These are phyloP conservation scores for Colletotrichum sp. DNA, from an alignment of 2,329 filamentous ascomycete species.

Conservation along the genomic window DNA sequence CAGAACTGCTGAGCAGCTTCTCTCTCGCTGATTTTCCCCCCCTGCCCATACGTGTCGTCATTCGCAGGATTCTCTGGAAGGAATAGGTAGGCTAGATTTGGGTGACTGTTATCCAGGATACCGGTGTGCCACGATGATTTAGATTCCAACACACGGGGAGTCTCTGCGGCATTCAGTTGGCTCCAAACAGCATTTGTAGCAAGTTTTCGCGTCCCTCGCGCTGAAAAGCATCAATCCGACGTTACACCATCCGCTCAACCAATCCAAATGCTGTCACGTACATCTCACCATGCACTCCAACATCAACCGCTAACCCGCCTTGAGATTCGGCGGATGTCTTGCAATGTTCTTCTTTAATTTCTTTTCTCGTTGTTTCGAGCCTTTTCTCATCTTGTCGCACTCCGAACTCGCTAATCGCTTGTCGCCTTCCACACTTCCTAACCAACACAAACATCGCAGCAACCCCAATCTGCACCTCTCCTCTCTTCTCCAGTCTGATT, in stretches of 20 bases:
- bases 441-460: not conserved
- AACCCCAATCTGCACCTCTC: not conserved
- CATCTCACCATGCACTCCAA: not conserved
- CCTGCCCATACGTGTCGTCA: not conserved
- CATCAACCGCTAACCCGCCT: not conserved
- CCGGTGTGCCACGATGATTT: not conserved
- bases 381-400: not conserved
- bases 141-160: not conserved
- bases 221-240: not conserved
- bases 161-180: not conserved
- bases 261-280: not conserved
- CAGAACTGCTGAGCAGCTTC: not conserved
- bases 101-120: not conserved
- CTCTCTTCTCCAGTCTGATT: not conserved
- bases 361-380: not conserved
- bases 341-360: not conserved
- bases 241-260: not conserved
- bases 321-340: not conserved
- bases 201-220: not conserved
- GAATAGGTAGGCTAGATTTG: not conserved
- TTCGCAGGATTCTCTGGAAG: not conserved
- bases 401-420: not conserved
- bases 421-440: not conserved
- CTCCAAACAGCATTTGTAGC: not conserved
- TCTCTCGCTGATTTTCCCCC: not conserved